Evolutionary conservation across 371 early-diverging fungal species (phyloP).

Genomic region (Mucor lusitanicus): DNA sequence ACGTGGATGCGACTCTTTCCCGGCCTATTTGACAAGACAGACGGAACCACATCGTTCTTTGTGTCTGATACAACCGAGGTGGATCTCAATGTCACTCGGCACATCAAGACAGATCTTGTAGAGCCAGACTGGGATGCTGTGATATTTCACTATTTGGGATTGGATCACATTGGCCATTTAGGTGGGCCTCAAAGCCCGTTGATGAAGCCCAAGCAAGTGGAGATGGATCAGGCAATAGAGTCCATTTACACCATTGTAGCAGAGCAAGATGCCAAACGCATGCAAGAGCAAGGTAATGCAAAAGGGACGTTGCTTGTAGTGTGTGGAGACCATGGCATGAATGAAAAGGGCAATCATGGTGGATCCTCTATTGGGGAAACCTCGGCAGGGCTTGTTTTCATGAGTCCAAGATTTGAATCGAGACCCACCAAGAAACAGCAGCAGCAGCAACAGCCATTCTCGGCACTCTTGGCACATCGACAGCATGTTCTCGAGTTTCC

Average conservation of each 20-base stretch:
- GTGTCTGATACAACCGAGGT: conserved; percentile 82
- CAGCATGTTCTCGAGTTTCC: conserved; percentile 22
- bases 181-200: conserved; percentile 81
- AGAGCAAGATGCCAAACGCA: conserved; percentile 46
- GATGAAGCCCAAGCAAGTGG: conserved; percentile 78
- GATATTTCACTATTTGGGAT: conserved; percentile 91
- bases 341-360: conserved; percentile 76
- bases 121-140: conserved; percentile 78
- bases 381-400: conserved; percentile 55
- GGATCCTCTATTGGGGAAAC: conserved; percentile 67
- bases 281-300: conserved; percentile 29
- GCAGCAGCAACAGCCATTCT: neutral
- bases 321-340: conserved; percentile 99
- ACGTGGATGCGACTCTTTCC: conserved; percentile 93
- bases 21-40: conserved; percentile 59
- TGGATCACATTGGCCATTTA: conserved; percentile 95
- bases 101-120: conserved; percentile 65
- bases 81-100: conserved; percentile 79
- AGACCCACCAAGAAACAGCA: conserved; percentile 25
- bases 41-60: conserved; percentile 83
- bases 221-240: conserved; percentile 75
- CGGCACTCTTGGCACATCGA: neutral
- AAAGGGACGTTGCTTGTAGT: conserved; percentile 88
- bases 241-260: conserved; percentile 52
- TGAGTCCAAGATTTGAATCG: conserved; percentile 48